Evolutionary conservation across 306 rosid species (phyloP), one percentile per base, ranked within the genome.

Genomic region (Albizia julibrissin): DNA sequence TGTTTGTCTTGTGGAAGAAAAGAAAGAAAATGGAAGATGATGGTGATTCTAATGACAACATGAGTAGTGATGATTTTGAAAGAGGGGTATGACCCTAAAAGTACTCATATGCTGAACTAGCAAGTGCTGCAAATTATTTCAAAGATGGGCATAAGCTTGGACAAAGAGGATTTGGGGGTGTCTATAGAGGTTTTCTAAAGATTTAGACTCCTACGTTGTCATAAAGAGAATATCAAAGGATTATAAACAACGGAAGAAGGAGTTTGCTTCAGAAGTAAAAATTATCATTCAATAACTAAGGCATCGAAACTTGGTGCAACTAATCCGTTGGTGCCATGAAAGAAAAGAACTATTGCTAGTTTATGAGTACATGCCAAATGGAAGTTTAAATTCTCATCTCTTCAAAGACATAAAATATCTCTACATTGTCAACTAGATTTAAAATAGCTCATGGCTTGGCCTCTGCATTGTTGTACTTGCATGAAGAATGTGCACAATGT

Each of bases 301-400:
- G 65, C 89, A 86, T 15, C 58, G 77, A 24, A 88, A 88, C 74
- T 75, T 89, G 8, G 87, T 89, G 34, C 84, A 82, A 8, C 75
- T 86, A 10, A 74, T 84, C 7, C 87, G 88, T 50, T 89, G 89
- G 91, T 86, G 89, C 50, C 87, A 84, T 11, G 79, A 82, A 33
- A 84, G 50, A 0, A 78, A 62, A 5, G 72, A 84, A 2, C 56
- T 83, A 2, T 40, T 86, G 44, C 86, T 85, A 29, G 80, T 86
- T 4, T 88, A 85, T 40, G 89, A 85, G 77, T 88, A 67, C 39
- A 79, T 85, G 74, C 74, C 52, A 21, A 40, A 69, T 69, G 52
- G 74, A 21, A 69, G 74, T 11, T n/a, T 69, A 40, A 31, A 69
- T 69, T 39, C 6, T 0, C 52, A 69, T 69, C 74, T 69, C 13